Percentiles rank a stretch among this genome's conserved stretches.
Evolutionary conservation across 2,329 filamentous ascomycete genomes (phyloP).

Genomic region (Ophiostoma angusticollis): DNA sequence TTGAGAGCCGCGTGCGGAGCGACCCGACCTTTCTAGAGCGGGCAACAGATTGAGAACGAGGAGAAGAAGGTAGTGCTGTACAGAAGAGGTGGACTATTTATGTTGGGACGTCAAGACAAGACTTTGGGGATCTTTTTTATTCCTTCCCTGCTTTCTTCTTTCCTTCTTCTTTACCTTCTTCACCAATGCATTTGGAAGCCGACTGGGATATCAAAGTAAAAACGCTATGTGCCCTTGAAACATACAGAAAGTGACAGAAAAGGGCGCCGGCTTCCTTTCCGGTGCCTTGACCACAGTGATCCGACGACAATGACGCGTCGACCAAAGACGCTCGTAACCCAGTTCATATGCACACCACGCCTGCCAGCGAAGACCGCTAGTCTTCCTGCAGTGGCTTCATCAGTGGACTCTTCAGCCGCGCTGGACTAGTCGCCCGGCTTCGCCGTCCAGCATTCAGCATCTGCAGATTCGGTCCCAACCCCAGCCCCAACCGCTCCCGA

Average conservation of each 20-base stretch:
- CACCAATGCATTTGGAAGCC: too few relatives aligned
- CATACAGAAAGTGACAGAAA: too few relatives aligned
- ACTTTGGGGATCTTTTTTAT: too few relatives aligned
- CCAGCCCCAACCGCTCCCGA: constrained; percentile 52
- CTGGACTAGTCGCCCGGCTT: constrained; percentile 45
- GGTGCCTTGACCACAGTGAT: too few relatives aligned
- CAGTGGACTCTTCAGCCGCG: constrained; percentile 44
- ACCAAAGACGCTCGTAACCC: too few relatives aligned
- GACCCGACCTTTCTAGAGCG: constrained; percentile 86
- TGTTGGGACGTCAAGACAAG: too few relatives aligned
- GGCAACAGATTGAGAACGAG: constrained; percentile 9
- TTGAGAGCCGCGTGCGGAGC: constrained; percentile 71
- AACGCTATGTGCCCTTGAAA: constrained; percentile 1
- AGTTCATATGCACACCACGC: too few relatives aligned
- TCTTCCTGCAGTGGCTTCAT: constrained; percentile 34
- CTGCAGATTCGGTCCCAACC: constrained; percentile 31
- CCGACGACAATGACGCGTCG: too few relatives aligned
- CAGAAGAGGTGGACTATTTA: background rate
- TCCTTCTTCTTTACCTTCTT: too few relatives aligned
- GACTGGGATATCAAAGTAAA: too few relatives aligned
- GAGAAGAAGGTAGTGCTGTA: background rate
- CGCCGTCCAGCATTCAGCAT: constrained; percentile 43
- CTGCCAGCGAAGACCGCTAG: constrained; percentile 11
- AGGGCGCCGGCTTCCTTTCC: background rate
- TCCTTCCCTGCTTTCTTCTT: too few relatives aligned